Base-by-base conservation (phyloP, 768 basidiomycete genomes). In the Pleurotus citrinopileatus region DNA sequence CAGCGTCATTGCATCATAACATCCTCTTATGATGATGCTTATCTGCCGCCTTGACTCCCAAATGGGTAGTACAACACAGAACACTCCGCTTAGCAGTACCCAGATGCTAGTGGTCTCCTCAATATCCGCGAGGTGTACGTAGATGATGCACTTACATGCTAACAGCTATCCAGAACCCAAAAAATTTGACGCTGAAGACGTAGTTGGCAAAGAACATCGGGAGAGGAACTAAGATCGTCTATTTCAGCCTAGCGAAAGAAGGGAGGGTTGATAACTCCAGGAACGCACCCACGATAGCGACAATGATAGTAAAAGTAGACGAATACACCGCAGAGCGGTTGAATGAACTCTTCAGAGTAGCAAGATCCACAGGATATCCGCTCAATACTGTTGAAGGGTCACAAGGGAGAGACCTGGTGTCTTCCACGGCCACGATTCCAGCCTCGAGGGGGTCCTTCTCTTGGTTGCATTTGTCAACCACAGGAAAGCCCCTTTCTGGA, bases 201-300 rank as follows among this genome's bases (percentile, higher is more conserved):
- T 74, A 68, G 47, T 66, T 64, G 51, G 70, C 69, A 60, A 73
- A 73, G 54, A 72, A 69, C 70, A 70, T 66, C 10, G 72, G 74
- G 8, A 75, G 50, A 1, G 73, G 73, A 1, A 72, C 70, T 70
- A 45, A 36, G 45, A 23, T 25, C n/a, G 28, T 19, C 26, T 23
- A 29, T 43, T 26, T 47, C 52, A 60, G 34, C 19, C 3, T 12
- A 27, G 13, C 3, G 28, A 52, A 23, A 28, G 15, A 15, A 12
- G 15, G 27, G n/a, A 2, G 45, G 4, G 34, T 34, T 15, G 32
- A 38, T 23, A 27, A 2, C 12, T 26, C 17, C 22, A n/a, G 44
- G 26, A 15, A 57, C 58, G 46, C 19, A 67, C 73, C 68, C 9
- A 72, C 58, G 59, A 75, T 53, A n/a, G 68, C 59, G 1, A 72